Evolutionary conservation across 352 stramenopile species (phyloP).

Genomic region (Globisporangium echinulatum): DNA sequence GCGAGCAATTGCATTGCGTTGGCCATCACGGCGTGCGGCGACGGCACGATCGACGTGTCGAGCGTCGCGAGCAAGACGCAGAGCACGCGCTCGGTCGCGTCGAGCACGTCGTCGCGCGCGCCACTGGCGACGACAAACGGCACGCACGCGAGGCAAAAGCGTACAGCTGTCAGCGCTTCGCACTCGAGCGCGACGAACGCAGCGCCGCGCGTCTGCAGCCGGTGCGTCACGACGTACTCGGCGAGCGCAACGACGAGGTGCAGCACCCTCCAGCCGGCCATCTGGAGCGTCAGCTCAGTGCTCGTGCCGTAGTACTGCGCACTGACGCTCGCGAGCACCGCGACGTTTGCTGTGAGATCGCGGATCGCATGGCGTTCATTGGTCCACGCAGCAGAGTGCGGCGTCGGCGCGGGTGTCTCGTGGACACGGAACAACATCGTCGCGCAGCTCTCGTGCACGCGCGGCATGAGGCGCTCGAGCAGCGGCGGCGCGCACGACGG

Average conservation of each 20-base stretch:
- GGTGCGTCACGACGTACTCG: constrained; percentile 55
- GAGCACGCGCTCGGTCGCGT: constrained; percentile 42
- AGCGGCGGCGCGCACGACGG: constrained; percentile 45
- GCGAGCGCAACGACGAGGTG: constrained; percentile 54
- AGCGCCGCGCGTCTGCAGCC: constrained; percentile 46
- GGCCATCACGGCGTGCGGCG: constrained; percentile 52
- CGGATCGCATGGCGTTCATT: constrained; percentile 44
- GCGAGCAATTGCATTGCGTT: constrained; percentile 63
- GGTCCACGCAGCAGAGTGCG: constrained; percentile 37
- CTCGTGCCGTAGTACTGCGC: constrained; percentile 56
- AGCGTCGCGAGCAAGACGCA: constrained; percentile 51
- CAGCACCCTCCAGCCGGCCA: constrained; percentile 59
- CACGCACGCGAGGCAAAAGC: constrained; percentile 51
- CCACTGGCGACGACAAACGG: constrained; percentile 53
- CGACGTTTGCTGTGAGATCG: constrained; percentile 52
- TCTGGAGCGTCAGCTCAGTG: constrained; percentile 45
- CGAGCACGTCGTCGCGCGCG: constrained; percentile 42
- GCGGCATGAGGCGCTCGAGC: constrained; percentile 40
- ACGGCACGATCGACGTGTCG: constrained; percentile 61
- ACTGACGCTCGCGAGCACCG: constrained; percentile 53
- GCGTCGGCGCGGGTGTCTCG: constrained; percentile 30
- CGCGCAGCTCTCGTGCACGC: constrained; percentile 32
- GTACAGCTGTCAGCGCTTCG: constrained; percentile 54
- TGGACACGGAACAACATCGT: constrained; percentile 45
- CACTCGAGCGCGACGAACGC: constrained; percentile 55